Evolutionary conservation across 2,329 filamentous ascomycete genomes (phyloP).

Genomic region (Colletotrichum orchidophilum): DNA sequence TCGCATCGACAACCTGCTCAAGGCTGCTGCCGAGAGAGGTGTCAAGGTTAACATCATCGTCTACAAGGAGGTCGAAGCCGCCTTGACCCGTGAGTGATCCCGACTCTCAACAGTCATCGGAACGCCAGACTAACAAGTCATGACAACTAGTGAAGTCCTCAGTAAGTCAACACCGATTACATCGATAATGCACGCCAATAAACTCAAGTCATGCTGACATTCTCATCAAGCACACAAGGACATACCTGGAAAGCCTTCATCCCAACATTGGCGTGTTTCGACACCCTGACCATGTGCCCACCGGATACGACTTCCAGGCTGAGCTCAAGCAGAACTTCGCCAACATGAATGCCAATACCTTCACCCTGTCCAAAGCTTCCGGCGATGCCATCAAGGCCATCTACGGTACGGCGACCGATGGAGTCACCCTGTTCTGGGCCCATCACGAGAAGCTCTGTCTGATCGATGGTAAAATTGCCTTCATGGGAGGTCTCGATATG

Average conservation of each 20-base stretch:
- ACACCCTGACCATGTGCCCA: conserved; percentile 88
- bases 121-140: conserved; percentile 26
- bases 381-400: conserved; percentile 78
- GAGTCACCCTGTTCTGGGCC: conserved; percentile 88
- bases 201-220: conserved; percentile 17
- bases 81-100: conserved; percentile 75
- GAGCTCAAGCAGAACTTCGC: conserved; percentile 72
- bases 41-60: conserved; percentile 88
- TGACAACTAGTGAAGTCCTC: conserved; percentile 49
- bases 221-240: conserved; percentile 74
- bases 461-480: conserved; percentile 80
- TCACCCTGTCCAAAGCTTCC: conserved; percentile 72
- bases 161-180: conserved; percentile 59
- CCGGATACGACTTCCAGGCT: conserved; percentile 72
- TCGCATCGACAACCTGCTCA: conserved; percentile 83
- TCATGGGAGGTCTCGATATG: conserved; percentile 92
- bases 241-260: conserved; percentile 78
- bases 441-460: conserved; percentile 93
- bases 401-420: conserved; percentile 79
- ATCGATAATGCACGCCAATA: conserved; percentile 46
- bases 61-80: conserved; percentile 90
- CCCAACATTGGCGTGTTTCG: conserved; percentile 89
- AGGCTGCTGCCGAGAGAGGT: conserved; percentile 83
- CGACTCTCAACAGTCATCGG: conserved; percentile 38
- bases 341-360: conserved; percentile 55